These are phyloP conservation scores for Chrysophaeum taylorii DNA, from an alignment of 352 stramenopile genomes.

Conservation along the genomic window DNA sequence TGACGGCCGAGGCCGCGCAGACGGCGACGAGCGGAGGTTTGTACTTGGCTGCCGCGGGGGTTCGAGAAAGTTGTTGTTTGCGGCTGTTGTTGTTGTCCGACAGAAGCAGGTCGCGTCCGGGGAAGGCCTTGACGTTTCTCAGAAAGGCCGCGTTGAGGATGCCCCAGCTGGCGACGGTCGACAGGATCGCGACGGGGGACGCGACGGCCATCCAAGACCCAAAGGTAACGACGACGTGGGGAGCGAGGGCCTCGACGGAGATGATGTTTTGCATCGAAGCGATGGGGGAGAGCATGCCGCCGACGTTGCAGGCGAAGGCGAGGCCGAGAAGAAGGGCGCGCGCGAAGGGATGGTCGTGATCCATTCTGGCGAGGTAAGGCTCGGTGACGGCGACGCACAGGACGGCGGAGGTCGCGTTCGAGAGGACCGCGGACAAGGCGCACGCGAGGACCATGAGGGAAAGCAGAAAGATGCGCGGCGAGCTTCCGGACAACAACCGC, in stretches of 20 bases:
- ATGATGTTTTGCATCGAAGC: conserved; percentile 63
- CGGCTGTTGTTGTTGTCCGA: too few relatives aligned
- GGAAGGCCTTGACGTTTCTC: too few relatives aligned
- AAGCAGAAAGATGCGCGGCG: conserved; percentile 70
- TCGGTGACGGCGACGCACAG: conserved; percentile 67
- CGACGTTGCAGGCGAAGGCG: conserved; percentile 80
- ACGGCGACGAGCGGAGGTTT: too few relatives aligned
- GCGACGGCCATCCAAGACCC: conserved; percentile 74
- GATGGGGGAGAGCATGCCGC: conserved; percentile 83
- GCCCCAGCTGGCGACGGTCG: conserved; percentile 71
- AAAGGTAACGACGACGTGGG: conserved; percentile 64
- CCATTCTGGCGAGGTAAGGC: conserved; percentile 16
- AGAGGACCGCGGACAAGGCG: conserved; percentile 82
- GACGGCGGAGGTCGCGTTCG: conserved; percentile 77
- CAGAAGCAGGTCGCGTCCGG: too few relatives aligned
- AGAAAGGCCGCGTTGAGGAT: conserved; percentile 70
- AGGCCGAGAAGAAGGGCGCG: conserved; percentile 77
- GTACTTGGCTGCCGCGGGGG: too few relatives aligned
- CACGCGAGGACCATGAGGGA: conserved; percentile 82
- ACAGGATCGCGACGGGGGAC: conserved; percentile 68
- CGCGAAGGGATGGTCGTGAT: conserved; percentile 36
- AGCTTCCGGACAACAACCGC: conserved; percentile 72
- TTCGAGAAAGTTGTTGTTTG: too few relatives aligned
- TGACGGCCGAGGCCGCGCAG: too few relatives aligned
- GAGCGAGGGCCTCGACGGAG: conserved; percentile 20